Base-by-base conservation (phyloP, 2,329 filamentous ascomycete species). In the Hyphodiscus sp. region DNA sequence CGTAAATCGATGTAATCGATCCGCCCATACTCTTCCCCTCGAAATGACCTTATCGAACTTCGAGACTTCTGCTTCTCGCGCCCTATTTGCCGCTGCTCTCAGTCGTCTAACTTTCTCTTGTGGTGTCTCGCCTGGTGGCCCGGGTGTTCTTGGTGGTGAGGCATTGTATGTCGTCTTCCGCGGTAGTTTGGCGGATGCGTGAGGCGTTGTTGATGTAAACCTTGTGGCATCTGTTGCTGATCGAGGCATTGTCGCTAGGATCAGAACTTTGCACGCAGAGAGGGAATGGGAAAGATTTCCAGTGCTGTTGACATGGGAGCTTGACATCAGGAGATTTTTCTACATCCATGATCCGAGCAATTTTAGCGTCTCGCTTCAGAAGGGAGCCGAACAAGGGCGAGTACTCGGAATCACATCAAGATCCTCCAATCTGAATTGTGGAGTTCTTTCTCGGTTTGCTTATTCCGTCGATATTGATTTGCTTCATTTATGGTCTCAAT, bases 221-320 rank as follows among this genome's bases (percentile, higher is more conserved):
- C 87, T 85, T 65, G 89, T 94, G 61, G 89, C 88, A 69, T 91
- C 88, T 64, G 81, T 82, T 68, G 87, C 84, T 72, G 82, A 88
- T 68, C 86, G 85, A 56, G 86, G 78, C 60, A 73, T 74, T 23
- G 51, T 58, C 54, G 41, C 29, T 23, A 30, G 41, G 42, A 30
- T 13, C 19, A 41, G 45, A 23, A 4, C 47, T 42, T 15, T 20
- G 18, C 23, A 29, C 41, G 41, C 41, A 41, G 20, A 23, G 49
- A 41, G 29, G 18, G 2, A 19, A 15, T 46, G 29, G 29, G 19
- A 29, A 29, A 49, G 20, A 26, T 20, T 16, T 52, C 10, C 47
- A 26, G 46, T n/a, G 41, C n/a, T 56, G 47, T 51, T 61, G 61
- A 63, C 58, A 63, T 58, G 61, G 50, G 48, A 19, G 52, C 29